Evolutionary conservation across 805 yeast species (phyloP), one percentile per base, ranked within the genome.

Genomic region (Lachancea dasiensis): DNA sequence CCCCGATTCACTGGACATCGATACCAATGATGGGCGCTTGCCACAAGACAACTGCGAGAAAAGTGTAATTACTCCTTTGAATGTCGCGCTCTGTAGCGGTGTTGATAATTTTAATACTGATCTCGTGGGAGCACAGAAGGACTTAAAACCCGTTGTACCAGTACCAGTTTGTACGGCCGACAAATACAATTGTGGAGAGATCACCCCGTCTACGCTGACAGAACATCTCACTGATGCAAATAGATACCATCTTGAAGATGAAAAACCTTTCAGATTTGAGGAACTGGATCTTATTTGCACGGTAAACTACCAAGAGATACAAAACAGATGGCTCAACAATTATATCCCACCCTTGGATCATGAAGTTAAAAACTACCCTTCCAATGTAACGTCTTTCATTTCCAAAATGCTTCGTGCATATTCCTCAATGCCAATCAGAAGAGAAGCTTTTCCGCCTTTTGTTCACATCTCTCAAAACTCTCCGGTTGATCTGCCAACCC

Each of bases 251-350:
- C 8, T 15, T 27, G 8, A 27, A 9, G 30, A 27, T 27, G 30
- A 27, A 27, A 27, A 27, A 15, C 13, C 9, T 8, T 9, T 27
- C 8, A 27, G 13, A 8, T 30, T 30, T 11, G 24, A 30, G 6
- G 5, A 20, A n/a, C 10, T 30, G 10, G 24, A 30, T n/a, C 34
- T 30, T 5, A 24, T 30, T 6, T 30, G 24, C 34, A 18, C 34
- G 9, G 34, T 30, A 7, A 20, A 19, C 24, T 30, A 11, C 34
- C 14, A 17, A 10, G 24, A 30, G 6, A 30, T 30, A 18, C 24
- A 19, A 17, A 30, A 30, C 14, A 16, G 34, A 30, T 30, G 34
- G 34, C 34, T 30, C 24, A 30, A 30, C 21, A 19, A n/a, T 15
- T 30, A 15, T 16, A n/a, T 19, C 11, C 24, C 24, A 15, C 34